Conservation (phyloP, 2,329 filamentous ascomycete genomes). For the Penicillium hesseltinei region DNA sequence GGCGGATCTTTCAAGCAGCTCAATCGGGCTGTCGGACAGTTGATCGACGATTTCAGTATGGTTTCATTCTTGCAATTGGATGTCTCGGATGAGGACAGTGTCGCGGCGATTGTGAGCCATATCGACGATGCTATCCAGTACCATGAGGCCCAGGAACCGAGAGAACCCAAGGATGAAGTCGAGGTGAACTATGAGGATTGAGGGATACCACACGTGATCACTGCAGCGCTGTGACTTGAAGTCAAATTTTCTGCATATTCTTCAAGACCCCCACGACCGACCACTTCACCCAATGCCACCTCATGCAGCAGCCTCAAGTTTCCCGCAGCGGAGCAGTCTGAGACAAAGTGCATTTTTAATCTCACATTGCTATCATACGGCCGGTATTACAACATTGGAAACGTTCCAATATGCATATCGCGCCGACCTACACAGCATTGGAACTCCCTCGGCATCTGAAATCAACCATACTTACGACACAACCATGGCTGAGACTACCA, state of each 20-base stretch:
- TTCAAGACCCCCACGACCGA: background rate
- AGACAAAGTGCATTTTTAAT: background rate
- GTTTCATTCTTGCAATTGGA: constrained; percentile 91
- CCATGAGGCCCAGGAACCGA: constrained; percentile 88
- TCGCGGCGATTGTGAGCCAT: constrained; percentile 79
- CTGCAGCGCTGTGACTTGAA: background rate
- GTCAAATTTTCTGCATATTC: background rate
- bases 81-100: constrained; percentile 86
- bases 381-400: background rate
- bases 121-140: constrained; percentile 94
- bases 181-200: constrained; percentile 52
- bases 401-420: background rate
- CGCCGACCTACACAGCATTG: background rate
- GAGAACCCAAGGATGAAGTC: constrained; percentile 69
- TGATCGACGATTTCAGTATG: constrained; percentile 98
- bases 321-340: background rate
- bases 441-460: background rate
- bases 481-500: background rate
- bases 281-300: background rate
- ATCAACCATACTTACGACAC: background rate
- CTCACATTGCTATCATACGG: background rate
- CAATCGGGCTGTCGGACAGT: constrained; percentile 80
- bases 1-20: constrained; percentile 78
- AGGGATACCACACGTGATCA: constrained; percentile 12
- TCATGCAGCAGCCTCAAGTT: background rate